phyloP scores from a whole-genome alignment of 305 asterid genomes.

The Nicotiana rustica region DNA sequence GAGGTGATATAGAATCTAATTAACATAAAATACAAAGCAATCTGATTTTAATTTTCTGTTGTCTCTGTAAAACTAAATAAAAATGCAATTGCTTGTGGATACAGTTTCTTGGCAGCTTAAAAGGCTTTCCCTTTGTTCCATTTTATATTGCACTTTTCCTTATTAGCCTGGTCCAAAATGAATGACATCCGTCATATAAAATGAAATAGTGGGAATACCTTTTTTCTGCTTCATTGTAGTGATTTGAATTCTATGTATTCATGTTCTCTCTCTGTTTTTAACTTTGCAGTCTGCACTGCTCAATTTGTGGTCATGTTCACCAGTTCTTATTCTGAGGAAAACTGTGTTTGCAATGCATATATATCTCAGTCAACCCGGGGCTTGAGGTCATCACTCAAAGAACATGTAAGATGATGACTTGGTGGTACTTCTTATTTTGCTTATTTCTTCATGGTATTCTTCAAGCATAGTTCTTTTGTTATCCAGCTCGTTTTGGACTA shows the following conservation, averaged over 20 bases:
- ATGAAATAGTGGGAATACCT: background rate
- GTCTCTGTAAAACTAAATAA: background rate
- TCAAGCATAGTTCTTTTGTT: background rate
- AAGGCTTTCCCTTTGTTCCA: background rate
- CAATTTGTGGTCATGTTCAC: slow-evolving; percentile 93
- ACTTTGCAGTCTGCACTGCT: slow-evolving; percentile 75
- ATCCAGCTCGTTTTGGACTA: slow-evolving; percentile 29
- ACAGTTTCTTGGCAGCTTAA: background rate
- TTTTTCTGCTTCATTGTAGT: slow-evolving; percentile 1
- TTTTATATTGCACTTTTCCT: slow-evolving; percentile 14
- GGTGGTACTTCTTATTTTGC: slow-evolving; percentile 40
- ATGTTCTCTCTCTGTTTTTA: slow-evolving; percentile 34
- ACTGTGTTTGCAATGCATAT: slow-evolving; percentile 70
- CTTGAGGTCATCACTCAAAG: slow-evolving; percentile 82
- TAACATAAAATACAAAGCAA: slow-evolving; percentile 21
- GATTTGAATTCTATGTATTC: slow-evolving; percentile 13
- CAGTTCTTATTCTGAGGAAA: slow-evolving; percentile 50
- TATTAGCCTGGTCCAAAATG: background rate
- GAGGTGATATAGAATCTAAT: slow-evolving; percentile 16
- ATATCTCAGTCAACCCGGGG: slow-evolving; percentile 90
- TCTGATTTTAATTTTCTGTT: slow-evolving; percentile 6
- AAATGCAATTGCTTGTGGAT: slow-evolving; percentile 20
- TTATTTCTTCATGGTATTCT: background rate
- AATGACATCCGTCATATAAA: background rate
- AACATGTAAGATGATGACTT: slow-evolving; percentile 66